Percentiles rank a stretch among this genome's conserved stretches.
phyloP scores from a whole-genome alignment of 2,329 filamentous ascomycete species.

The Cercospora brassicicola region DNA sequence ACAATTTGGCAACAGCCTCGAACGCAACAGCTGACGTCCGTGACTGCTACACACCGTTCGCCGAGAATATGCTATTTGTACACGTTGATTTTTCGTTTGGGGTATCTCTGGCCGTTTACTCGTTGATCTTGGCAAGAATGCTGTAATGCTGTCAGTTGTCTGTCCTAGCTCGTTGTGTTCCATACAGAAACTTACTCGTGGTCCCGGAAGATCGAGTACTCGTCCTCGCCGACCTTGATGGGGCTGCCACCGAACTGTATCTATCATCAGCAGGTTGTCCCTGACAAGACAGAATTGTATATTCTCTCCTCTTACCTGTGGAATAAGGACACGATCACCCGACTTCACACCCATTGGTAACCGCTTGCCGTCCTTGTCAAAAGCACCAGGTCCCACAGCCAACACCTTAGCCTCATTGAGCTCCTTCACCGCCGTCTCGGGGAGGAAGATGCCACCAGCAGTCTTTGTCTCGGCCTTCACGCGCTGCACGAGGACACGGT shows the following conservation, averaged over 20 bases:
- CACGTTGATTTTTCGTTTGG: slow-evolving; percentile 17
- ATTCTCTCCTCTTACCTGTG: slow-evolving; percentile 64
- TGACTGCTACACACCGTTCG: slow-evolving; percentile 11
- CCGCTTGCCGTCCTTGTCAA: slow-evolving; percentile 87
- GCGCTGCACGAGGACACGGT: slow-evolving; percentile 97
- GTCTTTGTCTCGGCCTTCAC: slow-evolving; percentile 97
- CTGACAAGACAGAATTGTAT: too few species aligned
- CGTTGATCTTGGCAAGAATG: slow-evolving; percentile 98
- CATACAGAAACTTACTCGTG: slow-evolving; percentile 68
- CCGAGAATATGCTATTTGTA: slow-evolving; percentile 31
- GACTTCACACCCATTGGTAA: slow-evolving; percentile 76
- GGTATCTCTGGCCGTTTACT: slow-evolving; percentile 56
- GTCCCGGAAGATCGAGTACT: slow-evolving; percentile 94
- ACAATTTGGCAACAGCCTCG: slow-evolving; percentile 13
- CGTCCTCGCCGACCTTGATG: slow-evolving; percentile 96
- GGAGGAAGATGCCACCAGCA: slow-evolving; percentile 93
- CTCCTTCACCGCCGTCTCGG: slow-evolving; percentile 95
- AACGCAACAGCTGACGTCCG: slow-evolving; percentile 7
- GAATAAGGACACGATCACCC: slow-evolving; percentile 93
- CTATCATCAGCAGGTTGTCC: neutral
- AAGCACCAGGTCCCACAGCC: slow-evolving; percentile 83
- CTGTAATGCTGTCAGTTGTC: slow-evolving; percentile 50
- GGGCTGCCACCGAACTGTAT: slow-evolving; percentile 84
- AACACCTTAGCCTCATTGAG: slow-evolving; percentile 96
- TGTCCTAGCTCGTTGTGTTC: too few species aligned